Evolutionary conservation across 116 monocot genomes (phyloP).

Genomic region (Dioscorea cayenensis): DNA sequence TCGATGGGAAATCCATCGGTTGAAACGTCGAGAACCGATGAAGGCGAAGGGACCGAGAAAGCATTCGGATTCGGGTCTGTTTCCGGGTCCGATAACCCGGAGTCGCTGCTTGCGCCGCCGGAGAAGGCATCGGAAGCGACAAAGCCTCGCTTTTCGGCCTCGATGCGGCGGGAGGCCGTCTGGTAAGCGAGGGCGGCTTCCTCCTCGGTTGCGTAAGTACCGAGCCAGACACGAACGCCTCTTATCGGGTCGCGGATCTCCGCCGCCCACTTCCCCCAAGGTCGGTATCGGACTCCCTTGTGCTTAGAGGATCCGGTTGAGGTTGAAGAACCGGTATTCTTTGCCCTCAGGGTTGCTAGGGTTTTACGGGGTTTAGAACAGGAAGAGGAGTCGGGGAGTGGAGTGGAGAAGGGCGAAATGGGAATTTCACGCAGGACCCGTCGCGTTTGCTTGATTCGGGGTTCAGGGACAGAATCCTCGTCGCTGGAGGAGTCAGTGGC

Average conservation of each 20-base stretch:
- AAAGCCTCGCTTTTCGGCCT: slow-evolving; percentile 7
- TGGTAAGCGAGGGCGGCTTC: slow-evolving; percentile 84
- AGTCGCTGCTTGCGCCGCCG: not conserved
- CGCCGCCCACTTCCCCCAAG: slow-evolving; percentile 95
- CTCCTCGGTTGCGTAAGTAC: slow-evolving; percentile 63
- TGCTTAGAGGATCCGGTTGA: not conserved
- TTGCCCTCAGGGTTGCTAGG: not conserved
- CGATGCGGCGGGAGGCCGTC: slow-evolving; percentile 54
- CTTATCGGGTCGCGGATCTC: slow-evolving; percentile 84
- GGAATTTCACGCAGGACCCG: slow-evolving; percentile 15
- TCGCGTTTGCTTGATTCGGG: slow-evolving; percentile 1
- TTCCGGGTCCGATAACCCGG: no score
- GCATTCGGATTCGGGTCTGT: not conserved
- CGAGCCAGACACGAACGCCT: slow-evolving; percentile 83
- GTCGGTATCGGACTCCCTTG: slow-evolving; percentile 56
- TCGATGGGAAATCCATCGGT: not conserved
- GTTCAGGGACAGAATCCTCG: not conserved
- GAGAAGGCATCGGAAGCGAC: not conserved
- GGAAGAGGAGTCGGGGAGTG: not conserved
- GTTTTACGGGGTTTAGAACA: not conserved
- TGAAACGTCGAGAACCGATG: slow-evolving; percentile 3
- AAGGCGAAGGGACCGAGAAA: slow-evolving; percentile 1
- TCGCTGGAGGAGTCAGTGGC: slow-evolving; percentile 30
- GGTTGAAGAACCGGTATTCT: not conserved
- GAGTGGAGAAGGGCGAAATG: not conserved